Base-by-base conservation (phyloP, 2,329 filamentous ascomycete species). In the Penicillium sp. region DNA sequence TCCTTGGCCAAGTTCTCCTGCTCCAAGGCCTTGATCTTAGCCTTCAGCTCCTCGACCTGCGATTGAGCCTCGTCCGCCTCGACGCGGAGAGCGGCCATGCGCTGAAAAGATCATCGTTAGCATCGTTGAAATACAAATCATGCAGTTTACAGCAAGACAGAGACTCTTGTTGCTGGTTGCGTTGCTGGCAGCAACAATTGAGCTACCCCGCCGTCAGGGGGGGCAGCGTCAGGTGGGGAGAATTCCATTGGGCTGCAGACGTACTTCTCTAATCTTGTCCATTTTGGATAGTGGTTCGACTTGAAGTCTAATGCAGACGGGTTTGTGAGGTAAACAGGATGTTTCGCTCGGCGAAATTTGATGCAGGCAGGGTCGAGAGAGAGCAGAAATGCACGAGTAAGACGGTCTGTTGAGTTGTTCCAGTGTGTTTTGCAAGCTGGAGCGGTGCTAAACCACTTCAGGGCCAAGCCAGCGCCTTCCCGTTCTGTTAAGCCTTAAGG, bases 1-100 rank as follows among this genome's bases (percentile, higher is more conserved):
- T 97, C 94, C 82, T 97, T 97, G 73, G 88, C 83, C 62, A 96
- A 83, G 76, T 91, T 96, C 81, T 97, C 93, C 77, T 96, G 89
- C 80, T 99, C 92, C 63, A 97, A 84, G 55, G 79, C 76, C 83
- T 97, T 97, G 79, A 97, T 83, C 79, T 90, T 92, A 68, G 77
- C 65, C 79, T 94, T 86, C 65, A 96, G 85, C 79, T 97, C 93
- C 73, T 97, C 90, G 63, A 88, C 87, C 80, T 93, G 89, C 73
- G 81, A 78, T 63, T 85, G 79, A 63, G 90, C 87, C 74, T 94
- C 89, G 72, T 97, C 94, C 70, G 91, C 89, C 84, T 97, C 91
- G 77, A 93, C 79, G 74, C 93, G 92, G 81, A 99, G 91, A 77
- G 87, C 83, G 81, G 89, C 89, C 90, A 97, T 93, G 87, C 91